Evolutionary conservation across 495 filamentous ascomycete species (phyloP).

Genomic region (Astrocystis sublimbata): DNA sequence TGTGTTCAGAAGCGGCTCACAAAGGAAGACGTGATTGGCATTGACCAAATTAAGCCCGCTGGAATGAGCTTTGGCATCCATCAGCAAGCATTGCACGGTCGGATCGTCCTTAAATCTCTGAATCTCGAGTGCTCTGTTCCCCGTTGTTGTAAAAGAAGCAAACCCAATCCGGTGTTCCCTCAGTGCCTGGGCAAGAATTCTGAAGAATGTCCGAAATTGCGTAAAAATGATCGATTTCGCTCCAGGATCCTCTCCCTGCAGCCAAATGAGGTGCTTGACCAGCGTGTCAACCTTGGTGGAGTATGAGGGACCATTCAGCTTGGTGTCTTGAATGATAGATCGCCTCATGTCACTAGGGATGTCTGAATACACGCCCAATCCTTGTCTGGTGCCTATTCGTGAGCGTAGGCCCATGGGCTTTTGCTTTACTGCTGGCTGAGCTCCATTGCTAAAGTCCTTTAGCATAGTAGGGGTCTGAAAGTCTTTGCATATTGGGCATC

Average conservation of each 20-base stretch:
- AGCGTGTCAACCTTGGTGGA: conserved; percentile 88
- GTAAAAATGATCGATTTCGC: conserved; percentile 91
- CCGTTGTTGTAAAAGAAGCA: conserved; percentile 61
- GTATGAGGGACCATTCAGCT: conserved; percentile 69
- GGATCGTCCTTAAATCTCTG: conserved; percentile 74
- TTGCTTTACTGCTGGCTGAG: conserved; percentile 55
- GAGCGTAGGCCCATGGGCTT: neutral
- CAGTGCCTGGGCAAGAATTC: conserved; percentile 69
- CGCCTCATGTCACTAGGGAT: conserved; percentile 68
- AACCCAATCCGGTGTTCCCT: conserved; percentile 66
- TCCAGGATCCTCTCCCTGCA: conserved; percentile 79
- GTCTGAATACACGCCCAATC: conserved; percentile 67
- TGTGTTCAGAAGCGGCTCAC: conserved; percentile 89
- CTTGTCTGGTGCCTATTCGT: conserved; percentile 9
- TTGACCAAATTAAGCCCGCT: conserved; percentile 88
- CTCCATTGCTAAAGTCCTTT: conserved; percentile 80
- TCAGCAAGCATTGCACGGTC: conserved; percentile 75
- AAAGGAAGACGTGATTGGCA: conserved; percentile 91
- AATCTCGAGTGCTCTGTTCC: conserved; percentile 54
- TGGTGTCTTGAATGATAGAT: conserved; percentile 86
- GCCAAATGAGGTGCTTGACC: conserved; percentile 78
- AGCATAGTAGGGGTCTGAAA: conserved; percentile 62
- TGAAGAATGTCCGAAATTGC: conserved; percentile 80
- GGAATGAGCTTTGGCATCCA: conserved; percentile 85
- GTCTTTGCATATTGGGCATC: conserved; percentile 77